Base-by-base conservation (phyloP, 441 rosid genomes). In the Euphorbia celastroides region DNA sequence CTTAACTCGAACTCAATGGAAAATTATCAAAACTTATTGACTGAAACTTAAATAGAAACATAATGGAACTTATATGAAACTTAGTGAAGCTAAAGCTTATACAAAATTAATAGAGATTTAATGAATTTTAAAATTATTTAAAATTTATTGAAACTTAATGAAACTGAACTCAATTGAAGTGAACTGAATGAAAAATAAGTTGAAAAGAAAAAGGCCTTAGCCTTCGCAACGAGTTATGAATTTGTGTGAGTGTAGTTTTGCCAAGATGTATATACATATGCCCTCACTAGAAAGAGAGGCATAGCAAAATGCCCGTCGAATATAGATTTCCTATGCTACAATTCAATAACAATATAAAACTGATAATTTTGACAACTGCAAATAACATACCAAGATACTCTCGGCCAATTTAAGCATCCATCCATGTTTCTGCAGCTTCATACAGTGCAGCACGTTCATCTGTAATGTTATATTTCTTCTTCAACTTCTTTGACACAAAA, bases 351-450 rank as follows among this genome's bases (percentile, higher is more conserved):
- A 88, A 86, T 54, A 41, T 31, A 19, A n/a, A 7, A 2, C 3
- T n/a, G 20, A 57, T 12, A 7, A 36, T 27, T 42, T 57, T n/a
- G 31, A 48, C 54, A 30, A 31, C 31, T 59, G 38, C 75, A n/a
- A 41, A 57, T 48, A 25, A 76, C 83, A 56, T 16, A 89, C 96
- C 95, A 30, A 81, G 90, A 79, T 75, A 94, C 17, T 88, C 82
- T 60, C 83, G 93, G 67, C 87, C 90, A n/a, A 83, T 75, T 51
- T 91, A 70, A 50, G 96, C 93, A 77, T 86, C 84, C 27, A 91
- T 91, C 99, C 96, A 91, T 67, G 88, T 89, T 80, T 89, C 90
- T 5, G 90, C 97, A 72, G 99, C 96, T 23, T 83, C 87, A 64
- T 93, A 91, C 67, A 93, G 78, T 66, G 96, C 82, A 3, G 82